Evolutionary conservation across 495 filamentous ascomycete species (phyloP), one percentile per base, ranked within the genome.

Genomic region (Lineolata rhizophorae): DNA sequence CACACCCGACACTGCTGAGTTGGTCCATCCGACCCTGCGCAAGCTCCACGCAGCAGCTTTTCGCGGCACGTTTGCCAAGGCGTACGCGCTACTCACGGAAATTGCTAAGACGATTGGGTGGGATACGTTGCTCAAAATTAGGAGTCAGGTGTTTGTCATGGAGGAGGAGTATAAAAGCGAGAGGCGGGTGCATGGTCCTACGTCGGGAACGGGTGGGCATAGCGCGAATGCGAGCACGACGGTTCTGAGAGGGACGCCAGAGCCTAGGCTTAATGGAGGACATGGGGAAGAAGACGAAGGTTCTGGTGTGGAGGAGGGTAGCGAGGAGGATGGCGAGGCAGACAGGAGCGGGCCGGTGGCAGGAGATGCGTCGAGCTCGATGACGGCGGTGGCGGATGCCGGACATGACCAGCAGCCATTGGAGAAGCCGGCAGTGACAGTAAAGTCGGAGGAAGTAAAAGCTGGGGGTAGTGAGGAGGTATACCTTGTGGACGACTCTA

Each of bases 61-160:
- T 45, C 78, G 82, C 42, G 87, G 87, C 2, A 97, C 87, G 0
- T 97, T 97, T 47, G 65, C 84, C 42, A 78, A 92, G 47, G 87
- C 87, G 0, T 97, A 97, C 56, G 71, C 74, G 32, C 69, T 97
- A 18, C 62, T 97, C 32, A 95, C 87, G 0, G 84, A 93, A 48
- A 78, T 97, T 53, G 83, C 85, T 1, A 70, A 74, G 25, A 84
- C 87, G 48, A 93, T 95, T 44, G 90, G 87, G 18, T 97, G 87
- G 87, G 87, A 97, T 45, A 80, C 92, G 43, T 62, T 97, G 10
- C 61, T 97, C 17, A 84, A 76, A 47, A 83, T 82, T 40, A 66
- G 87, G 31, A 94, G 85, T 54, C 80, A 85, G 36, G 87, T 95
- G 3, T 97, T 97, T 43, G 90, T 97, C 18, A 97, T 97, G 87